Base-by-base conservation (phyloP, 805 yeast species). In the Pichia eremophila region DNA sequence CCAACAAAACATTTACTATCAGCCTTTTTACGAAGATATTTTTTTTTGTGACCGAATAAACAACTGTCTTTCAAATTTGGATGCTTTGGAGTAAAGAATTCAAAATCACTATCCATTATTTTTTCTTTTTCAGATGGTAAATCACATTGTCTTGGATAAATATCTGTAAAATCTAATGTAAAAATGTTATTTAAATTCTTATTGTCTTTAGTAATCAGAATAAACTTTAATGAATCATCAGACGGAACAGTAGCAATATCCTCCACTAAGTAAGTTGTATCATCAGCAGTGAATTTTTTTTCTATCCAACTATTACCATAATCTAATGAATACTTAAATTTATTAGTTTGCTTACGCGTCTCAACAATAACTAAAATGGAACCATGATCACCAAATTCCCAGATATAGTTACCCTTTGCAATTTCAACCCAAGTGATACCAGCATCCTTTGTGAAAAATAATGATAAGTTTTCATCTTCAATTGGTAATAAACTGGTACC, bases 301-400 rank as follows among this genome's bases (percentile, higher is more conserved):
- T 78, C 82, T 1, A 58, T 49, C 97, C 97, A 93, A 0, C 81
- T 71, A 6, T 70, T 68, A 35, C 98, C 99, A 54, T 82, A 85
- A 65, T 93, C 91, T 14, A 80, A 60, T 0, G 96, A 85, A 58
- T 79, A 90, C 1, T 66, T 55, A 0, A 91, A 46, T 1, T 66
- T 64, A 50, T 86, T 71, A 0, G 96, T 82, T 8, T 71, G 67
- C 25, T 73, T 77, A 5, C 65, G 69, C 7, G 75, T 78, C 38
- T 79, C 72, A 2, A 84, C 91, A 44, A 90, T 62, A 1, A 87
- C 87, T 44, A 93, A 65, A 35, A 93, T 75, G 0, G 95, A 81
- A 17, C 99, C 99, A 54, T 87, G 85, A 64, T 93, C 99, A 52
- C 98, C 98, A 63, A 73, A 93, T 65, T 90, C 98, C 98, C 98